These are phyloP conservation scores for Fusarium decemcellulare DNA, from an alignment of 2,329 filamentous ascomycete species.

Conservation along the genomic window DNA sequence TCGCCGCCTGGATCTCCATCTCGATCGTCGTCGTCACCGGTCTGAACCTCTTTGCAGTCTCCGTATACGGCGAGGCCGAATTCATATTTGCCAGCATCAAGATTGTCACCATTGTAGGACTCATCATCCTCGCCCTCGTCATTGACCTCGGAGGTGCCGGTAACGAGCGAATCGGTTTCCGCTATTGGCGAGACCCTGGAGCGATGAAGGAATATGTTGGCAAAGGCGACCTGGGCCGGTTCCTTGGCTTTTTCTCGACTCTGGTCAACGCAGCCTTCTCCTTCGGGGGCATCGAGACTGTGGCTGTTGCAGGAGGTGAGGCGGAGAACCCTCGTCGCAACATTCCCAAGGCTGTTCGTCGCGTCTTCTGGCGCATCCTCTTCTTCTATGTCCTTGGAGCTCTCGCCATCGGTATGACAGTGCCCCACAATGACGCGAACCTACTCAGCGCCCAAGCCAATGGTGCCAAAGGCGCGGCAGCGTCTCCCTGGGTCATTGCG, in stretches of 20 bases:
- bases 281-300: constrained; percentile 60
- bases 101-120: constrained; percentile 62
- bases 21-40: constrained; percentile 55
- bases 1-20: constrained; percentile 72
- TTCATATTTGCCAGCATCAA: constrained; percentile 65
- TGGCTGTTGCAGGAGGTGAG: constrained; percentile 53
- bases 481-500: constrained; percentile 72
- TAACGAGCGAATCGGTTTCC: constrained; percentile 59
- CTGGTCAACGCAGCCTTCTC: constrained; percentile 64
- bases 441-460: constrained; percentile 54
- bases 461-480: constrained; percentile 54
- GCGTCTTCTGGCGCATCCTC: constrained; percentile 54
- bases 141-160: constrained; percentile 61
- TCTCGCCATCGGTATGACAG: constrained; percentile 55
- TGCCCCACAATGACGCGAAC: constrained; percentile 53
- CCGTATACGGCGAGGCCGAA: constrained; percentile 68
- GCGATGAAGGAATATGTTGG: background rate
- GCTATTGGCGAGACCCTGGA: constrained; percentile 60
- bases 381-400: constrained; percentile 56
- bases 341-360: constrained; percentile 52
- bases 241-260: constrained; percentile 60
- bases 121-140: constrained; percentile 53
- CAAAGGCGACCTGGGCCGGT: constrained; percentile 53
- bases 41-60: constrained; percentile 56
- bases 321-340: constrained; percentile 53